Percentiles rank a stretch among this genome's conserved stretches.
These are phyloP conservation scores for Arachis monticola DNA, from an alignment of 331 rosid genomes.

Conservation along the genomic window DNA sequence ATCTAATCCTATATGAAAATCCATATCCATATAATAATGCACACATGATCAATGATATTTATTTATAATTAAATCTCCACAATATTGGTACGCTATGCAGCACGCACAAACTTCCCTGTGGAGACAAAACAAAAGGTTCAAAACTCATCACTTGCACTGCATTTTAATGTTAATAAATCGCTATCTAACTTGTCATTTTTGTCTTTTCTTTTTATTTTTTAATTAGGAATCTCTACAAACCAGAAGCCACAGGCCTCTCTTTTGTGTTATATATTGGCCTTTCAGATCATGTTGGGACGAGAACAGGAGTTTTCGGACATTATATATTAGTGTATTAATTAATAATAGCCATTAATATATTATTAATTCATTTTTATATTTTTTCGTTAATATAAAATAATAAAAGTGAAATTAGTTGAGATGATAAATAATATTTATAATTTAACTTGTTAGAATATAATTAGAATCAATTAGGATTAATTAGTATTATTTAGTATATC, in stretches of 20 bases:
- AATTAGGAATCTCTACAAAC: constrained; percentile 26
- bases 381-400: too few relatives aligned
- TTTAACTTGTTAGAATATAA: too few relatives aligned
- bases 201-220: constrained; percentile 39
- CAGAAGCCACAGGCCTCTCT: constrained; percentile 14
- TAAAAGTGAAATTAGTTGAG: too few relatives aligned
- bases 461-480: too few relatives aligned
- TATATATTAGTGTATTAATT: not conserved
- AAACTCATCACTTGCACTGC: not conserved
- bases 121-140: constrained; percentile 21
- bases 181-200: constrained; percentile 35
- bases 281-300: constrained; percentile 60
- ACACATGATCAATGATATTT: not conserved
- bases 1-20: not conserved
- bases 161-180: not conserved
- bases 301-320: constrained; percentile 19
- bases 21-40: constrained; percentile 2
- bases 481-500: too few relatives aligned
- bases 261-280: constrained; percentile 41
- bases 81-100: constrained; percentile 32
- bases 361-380: too few relatives aligned
- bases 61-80: not conserved
- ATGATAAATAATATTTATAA: too few relatives aligned
- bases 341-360: too few relatives aligned
- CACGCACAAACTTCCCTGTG: constrained; percentile 29